Conservation (phyloP, 106 monocot species). For the Triglochin maritima region DNA sequence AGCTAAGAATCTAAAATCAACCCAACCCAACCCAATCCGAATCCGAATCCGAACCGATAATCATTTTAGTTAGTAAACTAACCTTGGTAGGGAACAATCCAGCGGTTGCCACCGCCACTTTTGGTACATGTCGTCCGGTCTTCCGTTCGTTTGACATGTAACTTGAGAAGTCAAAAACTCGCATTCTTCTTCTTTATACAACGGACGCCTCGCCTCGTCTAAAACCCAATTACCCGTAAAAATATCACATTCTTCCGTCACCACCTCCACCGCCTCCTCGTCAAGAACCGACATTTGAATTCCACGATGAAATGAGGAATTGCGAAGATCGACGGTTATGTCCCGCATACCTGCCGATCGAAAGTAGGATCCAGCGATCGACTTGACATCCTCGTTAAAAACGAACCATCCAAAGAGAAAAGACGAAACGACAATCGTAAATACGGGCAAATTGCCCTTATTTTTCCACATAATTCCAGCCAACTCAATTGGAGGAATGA, state of each 20-base stretch:
- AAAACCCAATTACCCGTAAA: slow-evolving; percentile 69
- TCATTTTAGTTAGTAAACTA: background rate
- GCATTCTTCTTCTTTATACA: slow-evolving; percentile 64
- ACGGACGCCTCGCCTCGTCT: slow-evolving; percentile 47
- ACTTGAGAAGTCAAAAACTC: slow-evolving; percentile 82
- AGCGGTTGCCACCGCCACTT: slow-evolving; percentile 93
- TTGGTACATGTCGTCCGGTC: slow-evolving; percentile 62
- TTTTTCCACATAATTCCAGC: background rate
- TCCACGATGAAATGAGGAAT: background rate
- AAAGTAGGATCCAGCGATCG: background rate
- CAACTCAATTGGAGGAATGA: background rate
- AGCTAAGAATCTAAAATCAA: background rate
- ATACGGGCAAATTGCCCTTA: background rate
- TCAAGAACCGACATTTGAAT: too few species aligned
- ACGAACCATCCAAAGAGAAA: background rate
- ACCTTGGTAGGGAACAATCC: slow-evolving; percentile 66
- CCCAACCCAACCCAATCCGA: too few species aligned
- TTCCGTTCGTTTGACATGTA: slow-evolving; percentile 83
- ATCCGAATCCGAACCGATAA: background rate
- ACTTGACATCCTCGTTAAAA: slow-evolving; percentile 1
- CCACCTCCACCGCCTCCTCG: background rate
- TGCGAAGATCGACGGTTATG: background rate
- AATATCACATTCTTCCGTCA: slow-evolving; percentile 53
- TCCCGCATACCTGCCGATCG: background rate
- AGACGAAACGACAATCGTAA: background rate